Percentiles rank a stretch among this genome's conserved stretches.
Conservation (phyloP, 345 rosid species). For the Sonneratia alba region DNA sequence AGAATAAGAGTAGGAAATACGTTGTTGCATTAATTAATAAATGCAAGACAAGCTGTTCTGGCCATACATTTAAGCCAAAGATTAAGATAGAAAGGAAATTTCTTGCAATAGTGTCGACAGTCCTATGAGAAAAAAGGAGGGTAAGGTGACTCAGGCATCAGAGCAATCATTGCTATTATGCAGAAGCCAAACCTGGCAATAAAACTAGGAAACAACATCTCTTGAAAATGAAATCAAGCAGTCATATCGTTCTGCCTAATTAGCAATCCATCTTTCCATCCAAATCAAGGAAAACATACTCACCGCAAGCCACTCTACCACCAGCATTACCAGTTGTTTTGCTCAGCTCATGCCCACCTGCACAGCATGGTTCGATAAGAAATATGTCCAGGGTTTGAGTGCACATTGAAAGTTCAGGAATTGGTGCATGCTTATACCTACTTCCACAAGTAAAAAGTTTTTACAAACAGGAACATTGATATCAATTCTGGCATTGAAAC, state of each 20-base stretch:
- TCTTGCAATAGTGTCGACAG: not conserved
- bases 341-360: constrained; percentile 96
- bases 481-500: not conserved
- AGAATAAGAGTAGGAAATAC: not conserved
- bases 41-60: too few relatives aligned
- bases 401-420: not conserved
- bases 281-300: constrained; percentile 12
- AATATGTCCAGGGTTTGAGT: not conserved
- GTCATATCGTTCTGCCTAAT: not conserved
- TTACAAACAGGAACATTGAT: not conserved
- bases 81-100: not conserved
- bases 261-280: not conserved
- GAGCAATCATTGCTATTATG: not conserved
- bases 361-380: not conserved
- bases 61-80: not conserved
- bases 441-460: not conserved
- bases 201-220: not conserved
- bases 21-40: too few relatives aligned
- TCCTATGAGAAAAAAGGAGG: not conserved
- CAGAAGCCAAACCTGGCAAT: not conserved
- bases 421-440: not conserved
- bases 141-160: not conserved
- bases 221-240: not conserved
- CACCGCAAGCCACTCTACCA: constrained; percentile 85
- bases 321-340: constrained; percentile 87